Conservation (phyloP, 2,329 filamentous ascomycete species). For the Rutstroemia sp. region DNA sequence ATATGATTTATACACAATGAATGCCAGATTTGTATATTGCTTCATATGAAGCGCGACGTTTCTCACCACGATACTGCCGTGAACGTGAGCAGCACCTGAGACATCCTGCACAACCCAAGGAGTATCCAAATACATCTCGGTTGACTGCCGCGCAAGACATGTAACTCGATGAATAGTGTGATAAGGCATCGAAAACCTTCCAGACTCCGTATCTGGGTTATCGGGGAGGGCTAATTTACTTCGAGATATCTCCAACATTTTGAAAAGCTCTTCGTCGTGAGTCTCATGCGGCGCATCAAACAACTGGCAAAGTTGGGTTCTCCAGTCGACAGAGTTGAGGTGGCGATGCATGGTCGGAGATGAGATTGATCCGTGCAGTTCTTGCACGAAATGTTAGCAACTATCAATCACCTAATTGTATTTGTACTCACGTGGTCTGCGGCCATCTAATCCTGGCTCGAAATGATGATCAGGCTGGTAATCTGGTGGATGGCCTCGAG, state of each 20-base stretch:
- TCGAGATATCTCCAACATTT: constrained; percentile 4
- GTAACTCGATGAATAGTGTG: constrained; percentile 7
- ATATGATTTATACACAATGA: constrained; percentile 7
- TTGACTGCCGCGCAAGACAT: background rate
- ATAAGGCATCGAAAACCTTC: constrained; percentile 5
- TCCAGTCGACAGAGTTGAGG: constrained; percentile 3
- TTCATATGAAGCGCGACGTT: constrained; percentile 1
- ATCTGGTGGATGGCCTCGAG: background rate
- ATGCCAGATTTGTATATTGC: constrained; percentile 1
- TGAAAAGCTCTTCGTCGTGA: constrained; percentile 7
- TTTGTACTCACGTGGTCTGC: constrained; percentile 3
- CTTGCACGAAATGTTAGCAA: background rate
- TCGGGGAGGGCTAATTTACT: background rate
- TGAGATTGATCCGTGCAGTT: constrained; percentile 1
- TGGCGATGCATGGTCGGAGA: constrained; percentile 4
- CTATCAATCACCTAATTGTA: background rate
- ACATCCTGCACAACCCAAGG: background rate
- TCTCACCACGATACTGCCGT: constrained; percentile 5
- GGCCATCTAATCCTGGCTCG: background rate
- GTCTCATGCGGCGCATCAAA: constrained; percentile 6
- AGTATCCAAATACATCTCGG: constrained; percentile 5
- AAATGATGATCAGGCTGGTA: constrained; percentile 8
- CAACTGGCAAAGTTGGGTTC: constrained; percentile 5
- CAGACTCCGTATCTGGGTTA: background rate
- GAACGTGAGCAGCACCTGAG: background rate